Conservation (phyloP, 768 basidiomycete genomes). For the Russula ochroleuca region DNA sequence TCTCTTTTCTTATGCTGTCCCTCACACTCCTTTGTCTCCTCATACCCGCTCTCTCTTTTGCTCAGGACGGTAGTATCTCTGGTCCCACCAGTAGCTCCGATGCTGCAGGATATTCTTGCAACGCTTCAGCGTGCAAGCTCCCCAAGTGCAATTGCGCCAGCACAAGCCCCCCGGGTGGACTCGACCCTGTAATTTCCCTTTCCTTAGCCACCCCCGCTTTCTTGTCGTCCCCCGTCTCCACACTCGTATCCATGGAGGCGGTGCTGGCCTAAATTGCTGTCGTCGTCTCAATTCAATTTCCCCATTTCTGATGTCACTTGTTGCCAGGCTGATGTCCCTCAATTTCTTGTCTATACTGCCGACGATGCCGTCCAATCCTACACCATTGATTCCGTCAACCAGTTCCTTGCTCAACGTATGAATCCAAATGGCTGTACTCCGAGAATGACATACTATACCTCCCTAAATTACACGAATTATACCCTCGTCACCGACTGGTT, state of each 20-base stretch:
- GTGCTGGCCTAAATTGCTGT: background rate
- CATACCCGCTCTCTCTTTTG: slow-evolving; percentile 30
- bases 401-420: slow-evolving; percentile 66
- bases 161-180: slow-evolving; percentile 65
- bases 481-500: slow-evolving; percentile 75
- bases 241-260: background rate
- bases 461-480: slow-evolving; percentile 70
- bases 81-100: slow-evolving; percentile 49
- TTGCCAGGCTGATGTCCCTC: slow-evolving; percentile 52
- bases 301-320: background rate
- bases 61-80: slow-evolving; percentile 48
- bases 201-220: background rate
- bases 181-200: slow-evolving; percentile 49
- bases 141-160: slow-evolving; percentile 73
- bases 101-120: slow-evolving; percentile 69
- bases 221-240: background rate
- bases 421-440: slow-evolving; percentile 75
- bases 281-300: background rate
- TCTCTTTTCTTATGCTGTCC: slow-evolving; percentile 14
- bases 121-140: slow-evolving; percentile 57
- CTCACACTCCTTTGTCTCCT: slow-evolving; percentile 20
- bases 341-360: slow-evolving; percentile 71
- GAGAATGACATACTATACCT: slow-evolving; percentile 74
- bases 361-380: slow-evolving; percentile 77
- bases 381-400: slow-evolving; percentile 67